Evolutionary conservation across 208 protist species (phyloP).

Genomic region (Crithidia mellificae): DNA sequence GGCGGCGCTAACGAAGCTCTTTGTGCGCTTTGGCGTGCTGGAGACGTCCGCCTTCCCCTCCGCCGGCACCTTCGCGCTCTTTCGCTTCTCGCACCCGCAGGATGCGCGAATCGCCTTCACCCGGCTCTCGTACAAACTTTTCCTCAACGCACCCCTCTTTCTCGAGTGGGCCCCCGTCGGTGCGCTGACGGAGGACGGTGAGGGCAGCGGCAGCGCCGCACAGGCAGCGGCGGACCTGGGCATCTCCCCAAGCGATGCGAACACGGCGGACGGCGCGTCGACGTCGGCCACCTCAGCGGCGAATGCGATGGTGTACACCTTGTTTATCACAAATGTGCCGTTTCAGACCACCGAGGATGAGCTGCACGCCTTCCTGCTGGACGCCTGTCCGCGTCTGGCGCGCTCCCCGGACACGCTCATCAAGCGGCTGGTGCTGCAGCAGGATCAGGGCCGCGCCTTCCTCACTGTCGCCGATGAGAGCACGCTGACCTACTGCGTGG

Average conservation of each 20-base stretch:
- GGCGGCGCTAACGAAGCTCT: constrained; percentile 64
- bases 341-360: constrained; percentile 80
- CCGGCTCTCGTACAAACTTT: constrained; percentile 94
- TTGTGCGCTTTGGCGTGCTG: constrained; percentile 67
- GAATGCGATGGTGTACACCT: constrained; percentile 47
- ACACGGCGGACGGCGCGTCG: background rate
- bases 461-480: constrained; percentile 70
- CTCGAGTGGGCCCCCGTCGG: constrained; percentile 98
- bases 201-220: background rate
- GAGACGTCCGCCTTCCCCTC: constrained; percentile 76
- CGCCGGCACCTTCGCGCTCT: constrained; percentile 65
- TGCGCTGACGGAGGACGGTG: constrained; percentile 62
- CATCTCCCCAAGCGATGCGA: constrained; percentile 1
- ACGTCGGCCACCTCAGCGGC: background rate
- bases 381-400: constrained; percentile 89
- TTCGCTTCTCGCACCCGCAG: constrained; percentile 74
- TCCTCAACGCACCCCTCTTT: constrained; percentile 94
- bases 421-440: constrained; percentile 70
- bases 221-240: constrained; percentile 24
- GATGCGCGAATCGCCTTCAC: constrained; percentile 94
- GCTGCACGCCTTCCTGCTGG: constrained; percentile 68
- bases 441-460: constrained; percentile 96
- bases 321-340: constrained; percentile 90
- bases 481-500: constrained; percentile 59
- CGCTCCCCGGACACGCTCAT: constrained; percentile 94